Base-by-base conservation (phyloP, 2,329 filamentous ascomycete genomes). In the Uncinocarpus reesii region DNA sequence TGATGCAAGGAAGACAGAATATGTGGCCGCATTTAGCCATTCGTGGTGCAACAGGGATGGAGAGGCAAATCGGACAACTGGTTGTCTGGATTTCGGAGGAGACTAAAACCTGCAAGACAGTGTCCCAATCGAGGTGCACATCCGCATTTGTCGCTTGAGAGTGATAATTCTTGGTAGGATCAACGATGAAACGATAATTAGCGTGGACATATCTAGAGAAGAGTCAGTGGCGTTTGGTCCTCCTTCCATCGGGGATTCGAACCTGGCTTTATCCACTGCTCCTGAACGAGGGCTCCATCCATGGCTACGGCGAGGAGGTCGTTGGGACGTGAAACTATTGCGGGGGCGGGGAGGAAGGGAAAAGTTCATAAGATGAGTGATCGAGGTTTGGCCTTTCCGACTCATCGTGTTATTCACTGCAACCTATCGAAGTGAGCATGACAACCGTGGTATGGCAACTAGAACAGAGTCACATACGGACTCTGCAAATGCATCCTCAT, bases 1-100 rank as follows among this genome's bases (percentile, higher is more conserved):
- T 86, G 52, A 96, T 69, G 62, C 92, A 98, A 4, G 92, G 83
- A 28, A 96, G 71, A 62, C 92, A 98, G 64, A 95, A 96, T 10
- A 98, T 95, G 63, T 98, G 92, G 1, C 92, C 92, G 60, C 92
- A 98, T 61, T 83, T 90, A 35, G 92, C 89, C 90, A 98, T 98
- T 48, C 92, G 81, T 26, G 92, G 89, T 6, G 92, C 92, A 15
- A 94, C 86, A 1, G 92, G 92, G 48, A 85, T 86, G 1, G 85
- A 94, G 23, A 98, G 77, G 61, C 92, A 98, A 47, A 98, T 98
- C 0, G 92, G 92, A 63, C 92, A 98, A 18, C 85, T 87, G 2
- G 89, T 79, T 36, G 81, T 75, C 66, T 98, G 92, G 0, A 89
- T 95, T 65, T 92, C 81, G 49, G 85, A 79, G 1, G 90, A 96